phyloP scores from a whole-genome alignment of 306 rosid species.

The Quercus ilex region DNA sequence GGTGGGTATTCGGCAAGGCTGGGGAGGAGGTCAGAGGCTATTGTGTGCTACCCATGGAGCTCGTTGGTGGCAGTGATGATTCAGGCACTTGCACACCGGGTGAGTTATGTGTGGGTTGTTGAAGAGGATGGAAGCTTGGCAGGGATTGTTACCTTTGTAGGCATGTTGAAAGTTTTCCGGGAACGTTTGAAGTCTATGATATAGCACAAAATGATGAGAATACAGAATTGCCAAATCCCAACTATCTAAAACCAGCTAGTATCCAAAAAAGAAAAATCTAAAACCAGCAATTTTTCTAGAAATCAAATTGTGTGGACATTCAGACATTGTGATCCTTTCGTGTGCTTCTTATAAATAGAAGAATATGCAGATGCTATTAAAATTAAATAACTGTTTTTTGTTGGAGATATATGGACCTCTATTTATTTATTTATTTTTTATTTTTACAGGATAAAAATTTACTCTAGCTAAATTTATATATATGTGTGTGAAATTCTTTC shows the following conservation, averaged over 20 bases:
- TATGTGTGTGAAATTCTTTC: accelerated
- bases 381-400: no score
- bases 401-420: no score
- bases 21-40: conserved; percentile 62
- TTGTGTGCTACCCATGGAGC: conserved; percentile 73
- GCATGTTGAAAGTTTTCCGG: conserved; percentile 65
- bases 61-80: conserved; percentile 87
- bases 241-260: background rate
- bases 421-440: no score
- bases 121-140: conserved; percentile 64
- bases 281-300: background rate
- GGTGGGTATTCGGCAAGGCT: conserved; percentile 54
- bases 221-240: no score
- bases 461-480: no score
- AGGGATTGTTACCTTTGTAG: conserved; percentile 64
- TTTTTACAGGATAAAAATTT: no score
- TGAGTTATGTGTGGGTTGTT: conserved; percentile 78
- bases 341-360: no score
- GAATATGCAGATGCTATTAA: no score
- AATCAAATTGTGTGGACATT: background rate
- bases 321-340: background rate
- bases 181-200: conserved; percentile 46
- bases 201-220: conserved; percentile 1
- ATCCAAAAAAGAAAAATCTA: background rate
- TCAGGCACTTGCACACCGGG: conserved; percentile 79